Evolutionary conservation across 768 basidiomycete genomes (phyloP).

Genomic region (Glaciozyma antarctica): DNA sequence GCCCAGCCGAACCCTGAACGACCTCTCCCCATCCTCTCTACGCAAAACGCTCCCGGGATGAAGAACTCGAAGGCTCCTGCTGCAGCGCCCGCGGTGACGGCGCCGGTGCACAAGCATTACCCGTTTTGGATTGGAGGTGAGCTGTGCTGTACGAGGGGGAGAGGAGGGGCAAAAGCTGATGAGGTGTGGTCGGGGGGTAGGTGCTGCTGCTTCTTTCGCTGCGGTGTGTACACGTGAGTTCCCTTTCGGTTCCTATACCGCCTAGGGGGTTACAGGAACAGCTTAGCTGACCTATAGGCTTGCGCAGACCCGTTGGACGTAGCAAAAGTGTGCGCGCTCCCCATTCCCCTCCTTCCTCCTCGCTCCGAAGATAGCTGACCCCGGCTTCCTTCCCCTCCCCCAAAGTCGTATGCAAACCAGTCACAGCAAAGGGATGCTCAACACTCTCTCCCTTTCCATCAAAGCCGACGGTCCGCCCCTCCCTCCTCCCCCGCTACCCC

Average conservation of each 20-base stretch:
- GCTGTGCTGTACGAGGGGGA: not conserved
- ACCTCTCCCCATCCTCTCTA: too few relatives aligned
- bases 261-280: too few relatives aligned
- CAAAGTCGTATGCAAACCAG: constrained; percentile 35
- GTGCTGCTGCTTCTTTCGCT: constrained; percentile 24
- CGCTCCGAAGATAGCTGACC: not conserved
- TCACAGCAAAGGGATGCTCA: constrained; percentile 26
- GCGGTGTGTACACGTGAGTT: constrained; percentile 30
- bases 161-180: not conserved
- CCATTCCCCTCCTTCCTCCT: not conserved
- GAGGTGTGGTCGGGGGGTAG: constrained; percentile 1
- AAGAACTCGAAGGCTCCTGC: too few relatives aligned
- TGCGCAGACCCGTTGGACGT: constrained; percentile 30
- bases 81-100: too few relatives aligned
- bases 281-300: not conserved
- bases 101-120: constrained; percentile 1
- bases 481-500: not conserved
- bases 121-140: constrained; percentile 30
- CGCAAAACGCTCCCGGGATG: too few relatives aligned
- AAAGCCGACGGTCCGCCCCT: constrained; percentile 27
- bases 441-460: constrained; percentile 19
- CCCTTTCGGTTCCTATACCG: too few relatives aligned
- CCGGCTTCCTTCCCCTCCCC: not conserved
- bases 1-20: too few relatives aligned
- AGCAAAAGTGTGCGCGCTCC: constrained; percentile 25